Percentiles rank a stretch among this genome's conserved stretches.
Conservation (phyloP, 2,329 filamentous ascomycete species). For the Endoconidiophora laricicola region DNA sequence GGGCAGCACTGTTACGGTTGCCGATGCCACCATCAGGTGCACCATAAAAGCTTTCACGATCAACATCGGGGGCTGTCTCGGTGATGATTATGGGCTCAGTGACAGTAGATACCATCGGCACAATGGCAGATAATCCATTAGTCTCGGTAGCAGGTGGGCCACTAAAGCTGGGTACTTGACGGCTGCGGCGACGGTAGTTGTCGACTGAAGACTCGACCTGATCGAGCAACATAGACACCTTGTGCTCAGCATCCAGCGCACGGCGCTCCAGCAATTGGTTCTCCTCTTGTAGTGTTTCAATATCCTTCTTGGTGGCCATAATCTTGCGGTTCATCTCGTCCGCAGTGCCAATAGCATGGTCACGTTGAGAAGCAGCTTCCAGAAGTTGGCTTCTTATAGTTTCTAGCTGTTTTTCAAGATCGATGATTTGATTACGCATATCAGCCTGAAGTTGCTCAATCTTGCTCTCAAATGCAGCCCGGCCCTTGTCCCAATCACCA, state of each 20-base stretch:
- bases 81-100: constrained; percentile 8
- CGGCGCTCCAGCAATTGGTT: constrained; percentile 68
- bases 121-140: constrained; percentile 26
- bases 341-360: constrained; percentile 40
- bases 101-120: not conserved
- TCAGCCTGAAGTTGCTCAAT: constrained; percentile 54
- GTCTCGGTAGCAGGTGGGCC: constrained; percentile 8
- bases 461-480: constrained; percentile 46
- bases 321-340: constrained; percentile 42
- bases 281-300: constrained; percentile 70
- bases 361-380: constrained; percentile 49
- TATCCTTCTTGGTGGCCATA: constrained; percentile 41
- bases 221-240: constrained; percentile 81
- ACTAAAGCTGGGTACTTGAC: constrained; percentile 31
- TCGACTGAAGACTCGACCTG: constrained; percentile 90
- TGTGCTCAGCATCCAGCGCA: constrained; percentile 77
- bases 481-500: constrained; percentile 60
- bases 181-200: constrained; percentile 71
- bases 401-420: constrained; percentile 56
- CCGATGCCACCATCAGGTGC: constrained; percentile 35
- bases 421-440: constrained; percentile 45
- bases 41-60: constrained; percentile 46
- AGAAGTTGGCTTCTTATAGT: constrained; percentile 54
- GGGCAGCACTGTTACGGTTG: constrained; percentile 45
- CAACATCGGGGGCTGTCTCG: constrained; percentile 24